A percentile compares a stretch with the other conserved stretches of the same genome.
phyloP scores from a whole-genome alignment of 306 rosid species.

The Elaeagnus macrophylla region DNA sequence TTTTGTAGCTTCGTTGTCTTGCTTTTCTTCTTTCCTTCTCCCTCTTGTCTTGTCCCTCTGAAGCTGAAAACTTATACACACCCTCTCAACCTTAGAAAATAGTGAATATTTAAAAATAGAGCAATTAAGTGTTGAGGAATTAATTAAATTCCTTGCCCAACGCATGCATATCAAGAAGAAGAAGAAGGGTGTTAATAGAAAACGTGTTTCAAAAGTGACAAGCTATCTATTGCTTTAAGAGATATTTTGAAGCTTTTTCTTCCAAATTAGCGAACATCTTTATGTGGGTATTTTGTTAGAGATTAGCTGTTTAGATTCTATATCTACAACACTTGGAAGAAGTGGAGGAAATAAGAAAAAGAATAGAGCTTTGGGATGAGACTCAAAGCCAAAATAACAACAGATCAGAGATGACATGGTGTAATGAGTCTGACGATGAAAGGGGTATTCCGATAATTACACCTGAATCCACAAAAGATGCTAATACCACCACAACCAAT shows the following conservation, averaged over 20 bases:
- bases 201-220: slow-evolving; percentile 37
- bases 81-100: slow-evolving; percentile 14
- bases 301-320: background rate
- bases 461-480: slow-evolving; percentile 8
- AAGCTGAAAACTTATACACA: slow-evolving; percentile 9
- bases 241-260: background rate
- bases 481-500: slow-evolving; percentile 2
- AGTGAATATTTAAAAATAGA: slow-evolving; percentile 1
- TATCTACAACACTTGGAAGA: slow-evolving; percentile 10
- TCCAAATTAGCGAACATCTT: background rate
- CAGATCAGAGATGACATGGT: slow-evolving; percentile 45
- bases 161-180: too few species aligned
- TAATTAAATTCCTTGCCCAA: slow-evolving; percentile 19
- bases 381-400: slow-evolving; percentile 18
- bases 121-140: slow-evolving; percentile 14
- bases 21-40: slow-evolving; percentile 13
- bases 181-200: slow-evolving; percentile 15
- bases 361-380: slow-evolving; percentile 26
- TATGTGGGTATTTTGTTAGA: slow-evolving; percentile 3
- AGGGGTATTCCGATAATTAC: slow-evolving; percentile 22
- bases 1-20: slow-evolving; percentile 6
- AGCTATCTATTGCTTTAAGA: slow-evolving; percentile 15
- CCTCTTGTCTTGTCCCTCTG: slow-evolving; percentile 3
- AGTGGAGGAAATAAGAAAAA: slow-evolving; percentile 25
- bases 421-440: slow-evolving; percentile 52